Base-by-base conservation (phyloP, 495 filamentous ascomycete species). In the Melanomma pulvis-pyrius region DNA sequence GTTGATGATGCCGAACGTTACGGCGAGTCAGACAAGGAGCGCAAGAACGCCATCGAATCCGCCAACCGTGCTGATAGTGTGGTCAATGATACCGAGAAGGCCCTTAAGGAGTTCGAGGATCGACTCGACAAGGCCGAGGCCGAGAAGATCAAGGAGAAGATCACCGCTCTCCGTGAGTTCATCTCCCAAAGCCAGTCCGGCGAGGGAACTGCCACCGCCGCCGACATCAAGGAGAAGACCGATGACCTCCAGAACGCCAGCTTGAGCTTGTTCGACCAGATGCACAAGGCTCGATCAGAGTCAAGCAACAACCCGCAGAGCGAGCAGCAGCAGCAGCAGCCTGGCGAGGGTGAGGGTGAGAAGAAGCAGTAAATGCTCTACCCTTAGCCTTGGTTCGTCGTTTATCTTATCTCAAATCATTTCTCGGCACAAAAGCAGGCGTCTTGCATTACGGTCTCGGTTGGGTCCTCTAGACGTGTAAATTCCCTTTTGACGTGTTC, bases 261-360 rank as follows among this genome's bases (percentile, higher is more conserved):
- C 81, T 84, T 98, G 82, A 96, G 89, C 78, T 87, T 98, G 70
- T 98, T 98, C 80, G 94, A 98, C 83, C 97, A 98, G 89, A 96
- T 98, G 92, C 94, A 98, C 88, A 96, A 96, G 84, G 92, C 96
- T 53, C 86, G 91, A 17, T 58, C 64, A 30, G 69, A 71, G 46
- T 65, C 61, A 24, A 57, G 24, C 64, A 52, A 49, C 53, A 36
- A 55, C 19, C 48, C 53, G 21, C 19, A 36, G 69, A 91, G 93
- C 83, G 84, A 90, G 78, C 61, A 66, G 49, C 58, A 73, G 58
- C 63, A 73, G 58, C 67, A 59, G 24, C 60, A 66, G 52, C 65
- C 72, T 54, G 59, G 65, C 61, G 62, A 59, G 49, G 57, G 70
- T 59, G 88, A 93, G 80, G 87, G 89, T 66, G 92, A 97, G 86